These are phyloP conservation scores for Fusarium sp. DNA, from an alignment of 2,329 filamentous ascomycete genomes.

Conservation along the genomic window DNA sequence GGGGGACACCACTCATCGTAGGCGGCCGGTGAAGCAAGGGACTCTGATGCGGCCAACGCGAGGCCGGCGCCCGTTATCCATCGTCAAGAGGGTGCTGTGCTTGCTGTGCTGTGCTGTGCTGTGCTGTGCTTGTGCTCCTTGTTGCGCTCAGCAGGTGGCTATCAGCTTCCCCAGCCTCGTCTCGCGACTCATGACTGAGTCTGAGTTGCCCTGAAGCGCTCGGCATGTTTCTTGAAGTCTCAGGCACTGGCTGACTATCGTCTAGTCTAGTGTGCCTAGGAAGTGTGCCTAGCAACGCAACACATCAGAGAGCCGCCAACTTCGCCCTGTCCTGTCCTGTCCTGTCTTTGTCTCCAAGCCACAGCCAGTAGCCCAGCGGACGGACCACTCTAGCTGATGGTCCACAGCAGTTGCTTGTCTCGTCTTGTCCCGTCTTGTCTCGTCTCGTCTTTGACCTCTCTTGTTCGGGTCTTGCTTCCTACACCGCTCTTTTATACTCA, in stretches of 20 bases:
- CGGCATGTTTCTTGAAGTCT: conserved; percentile 32
- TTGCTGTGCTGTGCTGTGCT: neutral
- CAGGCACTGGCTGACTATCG: conserved; percentile 1
- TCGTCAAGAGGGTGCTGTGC: neutral
- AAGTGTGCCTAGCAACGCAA: conserved; percentile 14
- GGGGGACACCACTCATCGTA: conserved; percentile 32
- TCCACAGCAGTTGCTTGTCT: conserved; percentile 33
- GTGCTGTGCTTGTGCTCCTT: neutral
- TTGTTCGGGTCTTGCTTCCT: conserved; percentile 33
- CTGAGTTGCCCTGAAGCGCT: conserved; percentile 14
- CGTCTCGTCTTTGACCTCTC: conserved; percentile 34
- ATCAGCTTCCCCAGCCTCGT: conserved; percentile 19
- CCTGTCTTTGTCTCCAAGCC: conserved; percentile 38
- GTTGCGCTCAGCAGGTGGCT: neutral
- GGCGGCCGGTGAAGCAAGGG: conserved; percentile 43
- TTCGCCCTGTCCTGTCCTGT: neutral
- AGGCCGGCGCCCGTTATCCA: neutral
- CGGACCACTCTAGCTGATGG: conserved; percentile 20
- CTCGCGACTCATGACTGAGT: conserved; percentile 7
- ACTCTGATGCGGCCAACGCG: conserved; percentile 25
- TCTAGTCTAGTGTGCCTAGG: neutral
- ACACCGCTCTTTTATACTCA: conserved; percentile 44
- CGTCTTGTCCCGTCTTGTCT: conserved; percentile 39
- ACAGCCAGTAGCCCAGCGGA: conserved; percentile 29
- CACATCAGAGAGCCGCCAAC: conserved; percentile 4